Evolutionary conservation across 2,329 filamentous ascomycete species (phyloP).

Genomic region (Clathrospora elynae): DNA sequence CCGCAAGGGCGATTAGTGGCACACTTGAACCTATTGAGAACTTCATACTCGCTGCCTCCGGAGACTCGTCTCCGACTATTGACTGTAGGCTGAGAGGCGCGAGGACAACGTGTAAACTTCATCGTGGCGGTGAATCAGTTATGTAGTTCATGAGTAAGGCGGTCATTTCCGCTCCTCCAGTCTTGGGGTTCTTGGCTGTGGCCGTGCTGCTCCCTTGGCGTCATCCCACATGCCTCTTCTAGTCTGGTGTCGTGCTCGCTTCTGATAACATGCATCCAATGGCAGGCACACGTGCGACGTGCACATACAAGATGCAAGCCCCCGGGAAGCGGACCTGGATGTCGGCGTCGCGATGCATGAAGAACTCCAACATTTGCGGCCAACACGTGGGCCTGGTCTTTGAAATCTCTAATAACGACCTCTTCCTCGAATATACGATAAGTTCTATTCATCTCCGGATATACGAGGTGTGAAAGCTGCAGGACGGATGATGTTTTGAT

Average conservation of each 20-base stretch:
- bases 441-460: neutral
- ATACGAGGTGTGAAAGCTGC: neutral
- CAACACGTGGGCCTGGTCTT: constrained; percentile 17
- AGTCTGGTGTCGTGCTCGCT: constrained; percentile 13
- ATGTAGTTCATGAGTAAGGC: constrained; percentile 15
- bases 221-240: constrained; percentile 38
- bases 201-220: constrained; percentile 32
- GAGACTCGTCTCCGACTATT: neutral
- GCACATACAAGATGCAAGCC: constrained; percentile 13
- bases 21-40: constrained; percentile 18
- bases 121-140: constrained; percentile 10
- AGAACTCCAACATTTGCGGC: neutral
- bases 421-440: no score
- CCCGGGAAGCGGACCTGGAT: constrained; percentile 20
- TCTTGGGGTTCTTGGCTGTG: constrained; percentile 22
- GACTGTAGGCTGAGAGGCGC: constrained; percentile 1
- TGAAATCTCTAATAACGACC: no score
- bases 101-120: constrained; percentile 6
- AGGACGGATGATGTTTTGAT: constrained; percentile 2
- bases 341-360: constrained; percentile 10
- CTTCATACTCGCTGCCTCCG: constrained; percentile 28
- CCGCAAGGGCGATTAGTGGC: constrained; percentile 29
- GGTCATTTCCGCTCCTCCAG: constrained; percentile 16
- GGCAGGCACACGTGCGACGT: constrained; percentile 33
- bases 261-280: constrained; percentile 38